Evolutionary conservation across 2,329 filamentous ascomycete genomes (phyloP), one percentile per base, ranked within the genome.

Genomic region (Mycocentrospora acerina): DNA sequence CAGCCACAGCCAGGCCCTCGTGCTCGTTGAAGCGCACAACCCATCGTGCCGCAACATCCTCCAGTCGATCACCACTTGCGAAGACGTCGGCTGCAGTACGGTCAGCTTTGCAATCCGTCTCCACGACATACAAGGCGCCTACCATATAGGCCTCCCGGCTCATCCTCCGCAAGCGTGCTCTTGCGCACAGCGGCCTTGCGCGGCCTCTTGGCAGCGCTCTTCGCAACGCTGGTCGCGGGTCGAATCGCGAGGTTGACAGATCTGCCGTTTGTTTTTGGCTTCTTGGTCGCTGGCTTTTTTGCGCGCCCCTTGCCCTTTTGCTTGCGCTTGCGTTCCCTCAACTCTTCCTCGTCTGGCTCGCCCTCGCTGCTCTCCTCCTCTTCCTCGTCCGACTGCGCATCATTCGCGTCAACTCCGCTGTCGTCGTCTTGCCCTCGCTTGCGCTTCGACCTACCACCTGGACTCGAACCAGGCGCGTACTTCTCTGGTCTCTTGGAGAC

Each of bases 31-130:
- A 83, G 29, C 68, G 64, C 35, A 71, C 66, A 30, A 83, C 65
- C 81, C 81, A 84, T 37, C 75, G 69, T 24, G 76, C 74, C 10
- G 78, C 77, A 19, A 78, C 76, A 24, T 78, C 74, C 40, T 83
- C 78, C 16, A 77, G 60, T 26, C 72, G 72, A 48, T 76, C 73
- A 34, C 70, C 74, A 46, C 73, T 72, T 22, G 74, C 76, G 57
- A 84, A 84, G 12, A 84, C 73, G 52, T 83, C 78, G 47, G 75
- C 79, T 80, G 35, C 32, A 24, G 39, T 28, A 32, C 29, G 16
- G 41, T 69, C 42, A 70, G 59, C 46, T 29, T 24, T 15, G 14
- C 19, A 24, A 29, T 22, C 14, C 13, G n/a, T 24, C 19, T 26
- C 26, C 32, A 13, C 15, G 25, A 29, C 32, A 27, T 27, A 38